Evolutionary conservation across 1,284 basidiomycete genomes (phyloP).

Genomic region (Kalmanozyma brasiliensis): DNA sequence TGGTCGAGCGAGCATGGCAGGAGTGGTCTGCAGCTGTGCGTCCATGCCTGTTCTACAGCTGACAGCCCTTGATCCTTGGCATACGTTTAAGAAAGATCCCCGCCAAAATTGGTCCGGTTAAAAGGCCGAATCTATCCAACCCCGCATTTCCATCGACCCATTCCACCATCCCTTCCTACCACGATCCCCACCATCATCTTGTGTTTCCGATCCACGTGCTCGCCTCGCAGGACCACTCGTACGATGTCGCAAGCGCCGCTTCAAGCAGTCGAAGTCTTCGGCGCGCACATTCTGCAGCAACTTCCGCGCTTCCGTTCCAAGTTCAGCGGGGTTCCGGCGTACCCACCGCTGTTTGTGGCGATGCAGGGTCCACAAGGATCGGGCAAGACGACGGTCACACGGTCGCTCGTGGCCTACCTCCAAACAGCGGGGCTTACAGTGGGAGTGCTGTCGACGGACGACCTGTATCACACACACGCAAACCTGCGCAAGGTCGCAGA

Average conservation of each 20-base stretch:
- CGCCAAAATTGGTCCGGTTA: neutral
- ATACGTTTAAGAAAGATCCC: neutral
- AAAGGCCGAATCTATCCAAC: no score
- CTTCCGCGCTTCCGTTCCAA: slow-evolving; percentile 12
- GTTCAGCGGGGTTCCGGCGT: slow-evolving; percentile 8
- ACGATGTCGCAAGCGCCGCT: slow-evolving; percentile 11
- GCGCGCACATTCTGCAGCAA: slow-evolving; percentile 25
- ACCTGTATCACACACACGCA: slow-evolving; percentile 35
- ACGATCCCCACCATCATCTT: neutral
- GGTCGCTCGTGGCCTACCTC: slow-evolving; percentile 19
- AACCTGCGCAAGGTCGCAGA: slow-evolving; percentile 22
- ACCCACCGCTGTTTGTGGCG: slow-evolving; percentile 34
- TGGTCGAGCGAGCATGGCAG: no score
- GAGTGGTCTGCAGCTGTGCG: neutral
- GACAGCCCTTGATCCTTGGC: no score
- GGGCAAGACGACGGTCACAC: slow-evolving; percentile 42
- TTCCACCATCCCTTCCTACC: no score
- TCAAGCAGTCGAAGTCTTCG: slow-evolving; percentile 31
- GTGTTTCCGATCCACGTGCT: neutral
- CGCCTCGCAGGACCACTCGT: neutral
- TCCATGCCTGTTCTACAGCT: no score
- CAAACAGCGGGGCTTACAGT: slow-evolving; percentile 1
- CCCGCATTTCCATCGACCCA: no score
- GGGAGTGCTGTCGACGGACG: slow-evolving; percentile 36
- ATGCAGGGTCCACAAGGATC: slow-evolving; percentile 52